A percentile compares a stretch with the other conserved stretches of the same genome.
Conservation (phyloP, 1,284 basidiomycete genomes). For the Irpex rosettiformis region DNA sequence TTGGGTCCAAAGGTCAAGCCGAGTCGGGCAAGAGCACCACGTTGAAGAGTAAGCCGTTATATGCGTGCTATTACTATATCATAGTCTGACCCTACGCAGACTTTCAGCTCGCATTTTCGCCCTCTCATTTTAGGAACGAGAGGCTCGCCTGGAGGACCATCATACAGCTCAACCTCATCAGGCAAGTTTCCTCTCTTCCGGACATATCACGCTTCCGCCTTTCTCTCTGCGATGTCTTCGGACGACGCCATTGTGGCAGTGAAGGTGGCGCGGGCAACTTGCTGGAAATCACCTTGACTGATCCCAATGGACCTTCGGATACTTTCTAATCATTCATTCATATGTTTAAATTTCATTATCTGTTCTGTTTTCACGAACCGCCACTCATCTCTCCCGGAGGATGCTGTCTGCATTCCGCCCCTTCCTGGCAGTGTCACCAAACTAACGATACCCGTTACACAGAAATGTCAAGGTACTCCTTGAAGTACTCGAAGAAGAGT, state of each 20-base stretch:
- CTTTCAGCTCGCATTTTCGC: slow-evolving; percentile 65
- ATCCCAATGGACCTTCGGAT: neutral
- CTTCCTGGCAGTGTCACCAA: no score
- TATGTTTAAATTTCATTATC: no score
- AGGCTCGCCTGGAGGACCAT: slow-evolving; percentile 58
- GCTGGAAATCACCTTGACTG: neutral
- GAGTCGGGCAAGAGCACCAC: slow-evolving; percentile 72
- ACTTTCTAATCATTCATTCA: no score
- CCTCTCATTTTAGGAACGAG: slow-evolving; percentile 54
- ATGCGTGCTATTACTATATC: neutral
- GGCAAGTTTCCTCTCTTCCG: slow-evolving; percentile 32
- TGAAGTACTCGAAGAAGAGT: slow-evolving; percentile 46
- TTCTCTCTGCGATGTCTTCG: neutral
- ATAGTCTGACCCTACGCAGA: slow-evolving; percentile 34
- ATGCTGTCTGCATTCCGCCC: no score
- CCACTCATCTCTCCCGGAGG: no score
- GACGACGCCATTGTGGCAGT: neutral
- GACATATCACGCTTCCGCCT: neutral
- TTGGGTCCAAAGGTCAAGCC: slow-evolving; percentile 47
- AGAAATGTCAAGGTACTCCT: slow-evolving; percentile 52
- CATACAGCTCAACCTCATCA: slow-evolving; percentile 66
- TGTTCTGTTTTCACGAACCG: no score
- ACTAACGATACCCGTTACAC: no score
- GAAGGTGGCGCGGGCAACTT: neutral
- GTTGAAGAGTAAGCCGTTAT: slow-evolving; percentile 47